A percentile compares a stretch with the other conserved stretches of the same genome.
Conservation (phyloP, 805 yeast species). For the Huiozyma naganishii region DNA sequence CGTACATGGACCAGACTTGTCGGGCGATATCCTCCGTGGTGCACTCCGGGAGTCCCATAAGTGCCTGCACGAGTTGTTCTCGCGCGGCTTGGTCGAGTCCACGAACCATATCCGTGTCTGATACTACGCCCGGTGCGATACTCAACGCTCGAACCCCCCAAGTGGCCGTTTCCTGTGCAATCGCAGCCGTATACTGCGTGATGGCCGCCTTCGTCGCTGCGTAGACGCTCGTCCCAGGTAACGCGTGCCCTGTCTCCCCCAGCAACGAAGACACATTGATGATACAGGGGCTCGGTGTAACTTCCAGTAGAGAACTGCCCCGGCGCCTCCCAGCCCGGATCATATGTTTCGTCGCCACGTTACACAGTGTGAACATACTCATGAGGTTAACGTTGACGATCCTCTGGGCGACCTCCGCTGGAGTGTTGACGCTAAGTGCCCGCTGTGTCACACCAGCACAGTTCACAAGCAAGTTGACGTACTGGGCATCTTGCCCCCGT, state of each 20-base stretch:
- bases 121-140: conserved; percentile 17
- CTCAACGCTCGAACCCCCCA: conserved; percentile 11
- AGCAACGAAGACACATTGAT: conserved; percentile 24
- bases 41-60: conserved; percentile 2
- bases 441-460: conserved; percentile 27
- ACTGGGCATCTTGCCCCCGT: conserved; percentile 3
- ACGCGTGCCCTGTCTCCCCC: conserved; percentile 7
- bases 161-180: conserved; percentile 14
- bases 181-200: conserved; percentile 15
- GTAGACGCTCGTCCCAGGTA: conserved; percentile 25
- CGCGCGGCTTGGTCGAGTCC: conserved; percentile 4
- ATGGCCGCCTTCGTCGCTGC: conserved; percentile 26
- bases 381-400: conserved; percentile 22
- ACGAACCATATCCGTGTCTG: conserved; percentile 22
- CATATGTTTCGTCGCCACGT: conserved; percentile 16
- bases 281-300: conserved; percentile 9
- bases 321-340: conserved; percentile 1
- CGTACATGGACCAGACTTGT: conserved; percentile 8
- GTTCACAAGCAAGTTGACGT: conserved; percentile 18
- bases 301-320: neutral
- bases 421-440: conserved; percentile 13
- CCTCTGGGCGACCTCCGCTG: conserved; percentile 7
- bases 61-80: conserved; percentile 3
- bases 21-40: conserved; percentile 10
- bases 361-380: conserved; percentile 18